Percentiles rank a stretch among this genome's conserved stretches.
These are phyloP conservation scores for Trichosporon ovoides DNA, from an alignment of 1,284 basidiomycete genomes.

Conservation along the genomic window DNA sequence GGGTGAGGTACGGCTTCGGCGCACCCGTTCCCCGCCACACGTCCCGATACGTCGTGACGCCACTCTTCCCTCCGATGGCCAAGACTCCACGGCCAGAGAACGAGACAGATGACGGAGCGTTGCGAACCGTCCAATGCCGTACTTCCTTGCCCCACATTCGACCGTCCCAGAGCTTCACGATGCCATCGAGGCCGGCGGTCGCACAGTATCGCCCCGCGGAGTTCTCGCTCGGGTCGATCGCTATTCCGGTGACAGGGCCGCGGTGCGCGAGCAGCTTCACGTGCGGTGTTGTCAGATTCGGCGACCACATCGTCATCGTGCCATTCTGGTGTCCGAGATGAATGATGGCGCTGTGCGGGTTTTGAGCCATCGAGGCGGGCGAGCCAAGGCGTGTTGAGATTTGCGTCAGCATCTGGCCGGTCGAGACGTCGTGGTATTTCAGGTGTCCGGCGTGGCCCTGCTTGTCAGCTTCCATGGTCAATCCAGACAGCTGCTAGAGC, in stretches of 20 bases:
- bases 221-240: constrained; percentile 66
- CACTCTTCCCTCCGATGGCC: constrained; percentile 72
- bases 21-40: constrained; percentile 11
- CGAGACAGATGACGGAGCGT: constrained; percentile 48
- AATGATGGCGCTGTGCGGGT: constrained; percentile 84
- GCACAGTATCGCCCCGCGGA: constrained; percentile 83
- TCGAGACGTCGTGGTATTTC: constrained; percentile 96
- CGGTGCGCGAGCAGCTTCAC: constrained; percentile 87
- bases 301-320: constrained; percentile 82
- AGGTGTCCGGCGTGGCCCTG: constrained; percentile 83
- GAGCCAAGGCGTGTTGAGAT: constrained; percentile 88
- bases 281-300: constrained; percentile 83
- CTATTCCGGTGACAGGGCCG: constrained; percentile 75
- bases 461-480: neutral
- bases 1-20: constrained; percentile 64
- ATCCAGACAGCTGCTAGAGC: neutral
- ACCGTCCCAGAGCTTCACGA: constrained; percentile 91
- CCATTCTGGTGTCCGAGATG: constrained; percentile 87
- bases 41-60: constrained; percentile 62
- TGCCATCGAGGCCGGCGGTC: constrained; percentile 80
- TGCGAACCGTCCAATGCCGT: constrained; percentile 68
- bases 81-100: constrained; percentile 70
- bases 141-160: constrained; percentile 87
- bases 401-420: constrained; percentile 77
- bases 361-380: constrained; percentile 83